Base-by-base conservation (phyloP, 2,329 filamentous ascomycete genomes). In the Colletotrichum sp. region DNA sequence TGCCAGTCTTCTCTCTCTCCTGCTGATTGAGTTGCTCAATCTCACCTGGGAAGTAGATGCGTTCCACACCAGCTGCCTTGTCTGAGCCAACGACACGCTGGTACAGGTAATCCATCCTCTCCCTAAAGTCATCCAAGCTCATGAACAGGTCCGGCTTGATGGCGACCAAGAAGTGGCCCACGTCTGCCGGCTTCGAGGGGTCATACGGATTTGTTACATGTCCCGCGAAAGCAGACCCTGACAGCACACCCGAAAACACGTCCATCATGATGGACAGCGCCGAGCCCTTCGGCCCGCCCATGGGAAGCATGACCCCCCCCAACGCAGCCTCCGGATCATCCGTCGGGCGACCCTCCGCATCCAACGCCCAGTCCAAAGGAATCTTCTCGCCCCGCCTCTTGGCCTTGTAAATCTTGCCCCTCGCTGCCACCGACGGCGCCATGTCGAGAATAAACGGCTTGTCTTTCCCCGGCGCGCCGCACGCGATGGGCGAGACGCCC, bases 191-290 rank as follows among this genome's bases (percentile, higher is more conserved):
- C 74, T 88, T 90, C 0, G 90, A 92, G 4, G 93, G 89, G 80
- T 96, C 94, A 82, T 97, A 97, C 0, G 95, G 95, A 21, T 91
- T 91, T 0, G 92, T 94, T 21, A 97, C 95, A 80, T 94, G 88
- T 0, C 95, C 95, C 0, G 94, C 95, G 84, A 95, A 97, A 0
- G 94, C 94, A 36, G 92, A 93, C 0, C 95, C 95, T 0, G 94
- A 95, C 0, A 97, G 80, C 0, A 95, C 93, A 0, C 95, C 95
- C 0, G 94, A 96, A 81, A 97, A 96, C 3, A 98, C 94, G 81
- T 97, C 95, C 95, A 97, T 97, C 94, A 96, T 96, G 71, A 97
- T 91, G 1, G 94, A 87, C 55, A 97, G 83, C 0, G 90, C 95
- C 3, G 93, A 95, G 0, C 95, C 95, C 83, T 97, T 97, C 0